Evolutionary conservation across 2,329 filamentous ascomycete species (phyloP).

Genomic region (Trichothecium sympodiale): DNA sequence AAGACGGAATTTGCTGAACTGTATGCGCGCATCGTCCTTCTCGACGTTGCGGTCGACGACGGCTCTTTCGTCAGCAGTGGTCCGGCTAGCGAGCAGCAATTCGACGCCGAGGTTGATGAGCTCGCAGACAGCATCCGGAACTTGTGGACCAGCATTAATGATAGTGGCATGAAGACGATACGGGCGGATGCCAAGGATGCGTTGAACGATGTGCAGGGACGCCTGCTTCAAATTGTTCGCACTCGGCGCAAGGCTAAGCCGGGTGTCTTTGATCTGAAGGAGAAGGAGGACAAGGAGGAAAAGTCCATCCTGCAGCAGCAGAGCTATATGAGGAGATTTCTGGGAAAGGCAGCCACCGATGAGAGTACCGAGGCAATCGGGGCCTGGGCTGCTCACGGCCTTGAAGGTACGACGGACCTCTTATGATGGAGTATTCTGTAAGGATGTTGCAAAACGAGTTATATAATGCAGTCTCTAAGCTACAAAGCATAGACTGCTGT

Average conservation of each 20-base stretch:
- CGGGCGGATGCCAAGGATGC: slow-evolving; percentile 68
- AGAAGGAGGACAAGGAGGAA: slow-evolving; percentile 19
- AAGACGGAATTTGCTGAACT: slow-evolving; percentile 60
- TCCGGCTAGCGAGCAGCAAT: slow-evolving; percentile 29
- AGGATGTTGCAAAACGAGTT: slow-evolving; percentile 10
- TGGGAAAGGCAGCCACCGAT: slow-evolving; percentile 9
- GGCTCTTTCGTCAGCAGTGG: slow-evolving; percentile 24
- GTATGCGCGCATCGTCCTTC: slow-evolving; percentile 50
- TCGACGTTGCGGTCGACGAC: slow-evolving; percentile 67
- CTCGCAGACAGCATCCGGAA: slow-evolving; percentile 49
- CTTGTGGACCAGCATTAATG: slow-evolving; percentile 54
- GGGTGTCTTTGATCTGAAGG: slow-evolving; percentile 33
- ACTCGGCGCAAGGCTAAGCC: slow-evolving; percentile 46
- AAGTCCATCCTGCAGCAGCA: slow-evolving; percentile 30
- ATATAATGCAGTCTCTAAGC: slow-evolving; percentile 23
- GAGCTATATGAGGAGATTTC: slow-evolving; percentile 38
- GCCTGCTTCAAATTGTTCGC: slow-evolving; percentile 60
- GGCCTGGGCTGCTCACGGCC: too few species aligned
- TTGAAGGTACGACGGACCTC: too few species aligned
- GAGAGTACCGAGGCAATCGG: too few species aligned
- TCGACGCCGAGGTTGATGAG: slow-evolving; percentile 61
- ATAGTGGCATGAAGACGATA: slow-evolving; percentile 60
- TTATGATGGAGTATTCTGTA: too few species aligned
- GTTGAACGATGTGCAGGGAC: slow-evolving; percentile 63
- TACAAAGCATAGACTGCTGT: slow-evolving; percentile 15